Conservation (phyloP, 345 rosid genomes). For the Erysimum cheiranthoides region DNA sequence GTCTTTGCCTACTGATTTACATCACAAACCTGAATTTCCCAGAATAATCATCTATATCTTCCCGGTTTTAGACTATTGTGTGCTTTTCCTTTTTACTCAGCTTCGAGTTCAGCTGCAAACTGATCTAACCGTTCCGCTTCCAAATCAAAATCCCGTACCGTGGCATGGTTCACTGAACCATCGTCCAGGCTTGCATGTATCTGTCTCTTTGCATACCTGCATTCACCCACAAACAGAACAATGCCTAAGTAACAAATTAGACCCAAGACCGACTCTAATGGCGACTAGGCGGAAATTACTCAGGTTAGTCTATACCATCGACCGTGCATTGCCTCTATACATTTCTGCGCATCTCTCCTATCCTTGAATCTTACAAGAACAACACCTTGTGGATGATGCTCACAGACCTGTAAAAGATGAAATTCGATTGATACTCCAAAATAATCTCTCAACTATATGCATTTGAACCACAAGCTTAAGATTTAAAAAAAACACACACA, state of each 20-base stretch:
- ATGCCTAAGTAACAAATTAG: conserved; percentile 9
- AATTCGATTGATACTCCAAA: background rate
- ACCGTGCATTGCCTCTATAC: conserved; percentile 91
- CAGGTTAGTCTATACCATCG: conserved; percentile 64
- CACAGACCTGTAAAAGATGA: conserved; percentile 67
- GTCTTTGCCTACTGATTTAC: conserved; percentile 7
- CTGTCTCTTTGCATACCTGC: conserved; percentile 91
- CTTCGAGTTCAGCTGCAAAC: conserved; percentile 95
- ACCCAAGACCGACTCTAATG: background rate
- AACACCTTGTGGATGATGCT: conserved; percentile 90
- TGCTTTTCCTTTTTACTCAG: conserved; percentile 50
- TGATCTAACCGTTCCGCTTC: conserved; percentile 75
- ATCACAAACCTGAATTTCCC: conserved; percentile 16
- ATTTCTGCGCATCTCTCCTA: conserved; percentile 82
- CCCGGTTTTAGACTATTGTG: conserved; percentile 1
- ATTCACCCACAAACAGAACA: conserved; percentile 6
- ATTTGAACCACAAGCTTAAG: conserved; percentile 11
- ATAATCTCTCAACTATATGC: conserved; percentile 3
- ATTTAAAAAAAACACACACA: background rate
- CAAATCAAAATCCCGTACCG: conserved; percentile 64
- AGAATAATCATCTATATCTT: conserved; percentile 6
- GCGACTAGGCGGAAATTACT: background rate
- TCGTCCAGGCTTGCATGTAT: conserved; percentile 84
- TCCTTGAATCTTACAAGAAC: conserved; percentile 87
- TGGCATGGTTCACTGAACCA: conserved; percentile 80